These are phyloP conservation scores for Sanghuangporus sanghuang DNA, from an alignment of 1,284 basidiomycete genomes.

Conservation along the genomic window DNA sequence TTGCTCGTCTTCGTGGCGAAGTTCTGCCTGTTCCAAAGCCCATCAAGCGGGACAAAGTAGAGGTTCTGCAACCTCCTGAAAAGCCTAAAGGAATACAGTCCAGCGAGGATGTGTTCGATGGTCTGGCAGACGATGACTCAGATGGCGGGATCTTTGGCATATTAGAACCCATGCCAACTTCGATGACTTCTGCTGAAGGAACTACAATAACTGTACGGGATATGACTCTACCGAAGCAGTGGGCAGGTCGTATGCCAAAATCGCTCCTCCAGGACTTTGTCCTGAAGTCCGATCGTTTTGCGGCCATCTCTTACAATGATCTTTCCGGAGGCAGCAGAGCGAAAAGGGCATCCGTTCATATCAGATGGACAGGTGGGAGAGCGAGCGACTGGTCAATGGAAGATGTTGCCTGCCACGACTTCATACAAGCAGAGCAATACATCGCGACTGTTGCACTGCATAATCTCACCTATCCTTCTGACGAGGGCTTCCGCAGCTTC, in stretches of 20 bases:
- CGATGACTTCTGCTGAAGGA: slow-evolving; percentile 48
- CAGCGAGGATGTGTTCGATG: slow-evolving; percentile 43
- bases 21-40: not conserved
- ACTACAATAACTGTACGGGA: slow-evolving; percentile 61
- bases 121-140: slow-evolving; percentile 40
- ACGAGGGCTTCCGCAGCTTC: slow-evolving; percentile 52
- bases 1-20: slow-evolving; percentile 13
- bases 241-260: slow-evolving; percentile 73
- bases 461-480: slow-evolving; percentile 57
- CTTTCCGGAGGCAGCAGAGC: slow-evolving; percentile 68
- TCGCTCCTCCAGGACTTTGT: slow-evolving; percentile 63
- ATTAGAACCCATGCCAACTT: slow-evolving; percentile 63
- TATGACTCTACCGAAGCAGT: slow-evolving; percentile 78
- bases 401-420: slow-evolving; percentile 76
- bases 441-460: slow-evolving; percentile 85
- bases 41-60: not conserved
- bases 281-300: slow-evolving; percentile 65
- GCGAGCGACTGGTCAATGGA: slow-evolving; percentile 79
- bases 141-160: slow-evolving; percentile 72
- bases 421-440: slow-evolving; percentile 86
- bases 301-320: slow-evolving; percentile 61
- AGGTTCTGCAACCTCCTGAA: not conserved
- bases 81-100: not conserved
- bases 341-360: slow-evolving; percentile 62
- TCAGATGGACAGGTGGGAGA: slow-evolving; percentile 67